Evolutionary conservation across 129 eudicot species (phyloP).

Genomic region (Smallanthus sonchifolius): DNA sequence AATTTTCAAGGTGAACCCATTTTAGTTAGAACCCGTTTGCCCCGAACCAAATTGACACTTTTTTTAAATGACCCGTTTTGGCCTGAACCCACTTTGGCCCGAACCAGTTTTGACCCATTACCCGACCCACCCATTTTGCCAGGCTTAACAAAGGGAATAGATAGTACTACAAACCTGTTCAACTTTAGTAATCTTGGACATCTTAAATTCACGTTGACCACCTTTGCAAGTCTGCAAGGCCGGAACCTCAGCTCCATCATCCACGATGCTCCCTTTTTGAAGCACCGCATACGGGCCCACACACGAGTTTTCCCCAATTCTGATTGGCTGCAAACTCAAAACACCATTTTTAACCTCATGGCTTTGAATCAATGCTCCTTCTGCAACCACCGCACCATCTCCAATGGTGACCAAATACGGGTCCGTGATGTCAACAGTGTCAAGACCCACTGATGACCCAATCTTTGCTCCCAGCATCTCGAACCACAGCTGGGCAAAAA

Average conservation of each 20-base stretch:
- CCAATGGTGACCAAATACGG: constrained; percentile 47
- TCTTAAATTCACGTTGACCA: constrained; percentile 2
- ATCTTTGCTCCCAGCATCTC: constrained; percentile 54
- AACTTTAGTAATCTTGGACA: constrained; percentile 4
- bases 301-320: constrained; percentile 37
- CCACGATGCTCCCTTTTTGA: constrained; percentile 43
- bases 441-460: constrained; percentile 43
- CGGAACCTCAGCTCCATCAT: constrained; percentile 30
- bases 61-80: too few relatives aligned
- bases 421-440: constrained; percentile 53
- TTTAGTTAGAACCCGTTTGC: too few relatives aligned
- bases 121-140: too few relatives aligned
- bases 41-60: too few relatives aligned
- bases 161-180: constrained; percentile 29
- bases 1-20: too few relatives aligned
- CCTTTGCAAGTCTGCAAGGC: constrained; percentile 39
- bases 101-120: too few relatives aligned
- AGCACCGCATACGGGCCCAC: constrained; percentile 39
- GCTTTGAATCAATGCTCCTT: constrained; percentile 54
- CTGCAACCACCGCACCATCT: constrained; percentile 55
- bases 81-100: too few relatives aligned
- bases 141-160: neutral
- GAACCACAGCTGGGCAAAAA: constrained; percentile 40
- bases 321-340: constrained; percentile 36
- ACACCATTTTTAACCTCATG: constrained; percentile 57